Evolutionary conservation across 345 rosid genomes (phyloP).

Genomic region (Passiflora organensis): DNA sequence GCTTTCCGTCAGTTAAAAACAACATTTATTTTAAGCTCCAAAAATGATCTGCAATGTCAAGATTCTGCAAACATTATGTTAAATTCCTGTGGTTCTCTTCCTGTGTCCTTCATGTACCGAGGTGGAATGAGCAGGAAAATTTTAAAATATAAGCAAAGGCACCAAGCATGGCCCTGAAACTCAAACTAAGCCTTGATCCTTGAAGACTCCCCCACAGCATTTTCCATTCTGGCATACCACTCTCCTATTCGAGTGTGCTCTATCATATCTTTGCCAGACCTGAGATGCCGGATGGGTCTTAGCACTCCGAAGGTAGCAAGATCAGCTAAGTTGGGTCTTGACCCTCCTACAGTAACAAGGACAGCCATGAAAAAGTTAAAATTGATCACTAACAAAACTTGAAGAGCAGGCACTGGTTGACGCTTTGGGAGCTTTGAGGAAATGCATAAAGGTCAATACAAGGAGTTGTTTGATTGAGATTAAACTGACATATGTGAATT

Average conservation of each 20-base stretch:
- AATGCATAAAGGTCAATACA: background rate
- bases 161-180: background rate
- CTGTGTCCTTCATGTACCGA: background rate
- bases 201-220: constrained; percentile 57
- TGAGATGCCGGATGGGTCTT: constrained; percentile 78
- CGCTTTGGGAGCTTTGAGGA: no score
- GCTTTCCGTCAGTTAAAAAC: no score
- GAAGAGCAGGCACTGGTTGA: no score
- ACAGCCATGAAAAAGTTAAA: no score
- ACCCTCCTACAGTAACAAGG: constrained; percentile 41
- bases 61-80: background rate
- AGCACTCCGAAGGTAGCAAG: constrained; percentile 86
- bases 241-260: constrained; percentile 78
- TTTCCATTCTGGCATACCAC: constrained; percentile 79
- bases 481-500: no score
- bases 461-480: background rate
- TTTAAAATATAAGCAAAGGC: no score
- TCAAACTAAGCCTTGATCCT: constrained; percentile 34
- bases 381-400: no score
- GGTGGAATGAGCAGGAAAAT: constrained; percentile 1
- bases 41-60: background rate
- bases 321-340: constrained; percentile 83
- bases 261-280: constrained; percentile 87
- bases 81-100: background rate
- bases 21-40: background rate